These are phyloP conservation scores for Zymoseptoria passerinii DNA, from an alignment of 2,329 filamentous ascomycete genomes.

Conservation along the genomic window DNA sequence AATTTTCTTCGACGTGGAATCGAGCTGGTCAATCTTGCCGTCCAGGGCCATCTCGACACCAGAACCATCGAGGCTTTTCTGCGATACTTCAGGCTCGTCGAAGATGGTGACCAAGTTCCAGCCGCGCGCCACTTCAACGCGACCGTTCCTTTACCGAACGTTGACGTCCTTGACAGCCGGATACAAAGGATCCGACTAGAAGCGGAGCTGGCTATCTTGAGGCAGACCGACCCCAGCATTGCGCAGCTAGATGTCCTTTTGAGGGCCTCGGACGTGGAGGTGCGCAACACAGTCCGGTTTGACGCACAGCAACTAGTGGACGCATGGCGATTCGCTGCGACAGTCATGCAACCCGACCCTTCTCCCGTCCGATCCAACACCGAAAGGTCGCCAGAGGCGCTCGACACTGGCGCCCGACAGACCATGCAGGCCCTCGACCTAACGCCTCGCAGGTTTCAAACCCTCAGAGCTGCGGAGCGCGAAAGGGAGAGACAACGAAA, in stretches of 20 bases:
- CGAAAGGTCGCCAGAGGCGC: too few species aligned
- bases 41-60: neutral
- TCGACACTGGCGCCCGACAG: too few species aligned
- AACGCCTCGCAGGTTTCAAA: too few species aligned
- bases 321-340: too few species aligned
- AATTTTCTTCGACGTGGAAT: neutral
- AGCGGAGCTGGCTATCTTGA: neutral
- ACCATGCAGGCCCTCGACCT: too few species aligned
- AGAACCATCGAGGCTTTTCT: neutral
- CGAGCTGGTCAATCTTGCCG: neutral
- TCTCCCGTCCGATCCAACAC: too few species aligned
- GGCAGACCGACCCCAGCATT: neutral
- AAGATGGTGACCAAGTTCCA: neutral
- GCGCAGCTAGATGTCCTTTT: neutral
- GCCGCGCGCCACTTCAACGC: neutral
- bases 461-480: too few species aligned
- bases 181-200: neutral
- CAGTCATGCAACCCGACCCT: too few species aligned
- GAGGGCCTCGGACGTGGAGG: too few species aligned
- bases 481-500: neutral
- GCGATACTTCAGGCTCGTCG: neutral
- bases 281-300: too few species aligned
- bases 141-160: neutral
- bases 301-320: too few species aligned
- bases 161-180: too few species aligned